These are phyloP conservation scores for Exserohilum rostratum DNA, from an alignment of 2,329 filamentous ascomycete genomes.

Conservation along the genomic window DNA sequence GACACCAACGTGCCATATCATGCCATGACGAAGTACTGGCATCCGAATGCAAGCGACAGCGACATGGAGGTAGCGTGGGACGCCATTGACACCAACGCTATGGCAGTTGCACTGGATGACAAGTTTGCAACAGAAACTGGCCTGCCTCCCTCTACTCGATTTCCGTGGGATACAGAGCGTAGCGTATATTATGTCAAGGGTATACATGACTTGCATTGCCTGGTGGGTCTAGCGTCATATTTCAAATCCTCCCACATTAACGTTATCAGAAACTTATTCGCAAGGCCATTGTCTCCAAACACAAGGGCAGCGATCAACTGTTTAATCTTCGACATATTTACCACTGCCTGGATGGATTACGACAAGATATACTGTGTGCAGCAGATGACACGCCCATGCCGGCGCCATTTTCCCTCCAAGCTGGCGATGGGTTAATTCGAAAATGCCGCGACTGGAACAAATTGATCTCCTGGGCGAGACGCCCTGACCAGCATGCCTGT, in stretches of 20 bases:
- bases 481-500: constrained; percentile 41
- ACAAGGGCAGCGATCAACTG: constrained; percentile 26
- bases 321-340: constrained; percentile 39
- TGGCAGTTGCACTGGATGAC: constrained; percentile 42
- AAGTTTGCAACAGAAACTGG: constrained; percentile 30
- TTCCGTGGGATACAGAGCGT: constrained; percentile 46
- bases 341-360: constrained; percentile 42
- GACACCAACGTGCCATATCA: constrained; percentile 36
- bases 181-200: constrained; percentile 46
- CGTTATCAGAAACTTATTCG: constrained; percentile 40
- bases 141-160: constrained; percentile 34
- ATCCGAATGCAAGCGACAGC: constrained; percentile 33
- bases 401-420: constrained; percentile 28
- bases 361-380: constrained; percentile 44
- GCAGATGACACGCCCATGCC: constrained; percentile 47
- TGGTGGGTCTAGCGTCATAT: constrained; percentile 22
- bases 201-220: constrained; percentile 44
- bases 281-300: constrained; percentile 41
- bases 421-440: constrained; percentile 38
- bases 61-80: constrained; percentile 44
- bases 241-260: not conserved
- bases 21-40: constrained; percentile 39
- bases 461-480: constrained; percentile 40
- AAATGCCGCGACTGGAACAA: constrained; percentile 44
- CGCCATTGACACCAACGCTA: constrained; percentile 39